Evolutionary conservation across 768 basidiomycete species (phyloP).

Genomic region (Coprinellus aureogranulatus): DNA sequence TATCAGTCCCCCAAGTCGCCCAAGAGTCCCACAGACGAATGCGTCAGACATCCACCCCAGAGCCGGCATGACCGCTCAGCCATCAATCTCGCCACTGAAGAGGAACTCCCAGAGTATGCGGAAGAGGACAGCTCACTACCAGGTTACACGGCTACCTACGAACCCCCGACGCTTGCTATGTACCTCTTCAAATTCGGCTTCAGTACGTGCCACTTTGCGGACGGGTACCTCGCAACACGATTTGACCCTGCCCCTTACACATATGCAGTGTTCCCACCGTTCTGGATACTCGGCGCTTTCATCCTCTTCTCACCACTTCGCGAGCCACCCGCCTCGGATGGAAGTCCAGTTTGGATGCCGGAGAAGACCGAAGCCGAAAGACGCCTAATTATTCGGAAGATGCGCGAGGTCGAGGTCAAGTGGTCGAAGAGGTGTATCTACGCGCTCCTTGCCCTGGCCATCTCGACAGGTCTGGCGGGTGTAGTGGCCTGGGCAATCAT

Average conservation of each 20-base stretch:
- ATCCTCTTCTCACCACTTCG: conserved; percentile 55
- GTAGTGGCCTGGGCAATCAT: conserved; percentile 32
- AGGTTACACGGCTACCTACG: conserved; percentile 37
- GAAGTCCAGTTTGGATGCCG: conserved; percentile 47
- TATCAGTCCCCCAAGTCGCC: not conserved
- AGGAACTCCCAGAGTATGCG: conserved; percentile 40
- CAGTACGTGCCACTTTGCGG: conserved; percentile 37
- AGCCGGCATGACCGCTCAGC: conserved; percentile 40
- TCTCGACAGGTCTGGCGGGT: conserved; percentile 32
- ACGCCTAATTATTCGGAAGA: conserved; percentile 41
- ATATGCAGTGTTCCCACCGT: conserved; percentile 58
- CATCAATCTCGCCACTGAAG: conserved; percentile 24
- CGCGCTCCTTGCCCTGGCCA: conserved; percentile 47
- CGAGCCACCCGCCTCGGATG: conserved; percentile 31
- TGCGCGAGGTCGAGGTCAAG: conserved; percentile 50
- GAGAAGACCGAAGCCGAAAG: conserved; percentile 55
- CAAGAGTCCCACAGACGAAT: conserved; percentile 8
- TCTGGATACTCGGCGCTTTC: conserved; percentile 59
- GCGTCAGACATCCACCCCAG: conserved; percentile 39
- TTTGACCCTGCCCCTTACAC: conserved; percentile 7
- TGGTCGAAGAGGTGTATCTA: conserved; percentile 57
- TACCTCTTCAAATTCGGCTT: conserved; percentile 66
- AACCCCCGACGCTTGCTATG: conserved; percentile 55
- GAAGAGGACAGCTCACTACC: conserved; percentile 37
- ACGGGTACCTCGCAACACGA: not conserved